phyloP scores from a whole-genome alignment of 169 alveolate genomes.

The Cryptosporidium baileyi region DNA sequence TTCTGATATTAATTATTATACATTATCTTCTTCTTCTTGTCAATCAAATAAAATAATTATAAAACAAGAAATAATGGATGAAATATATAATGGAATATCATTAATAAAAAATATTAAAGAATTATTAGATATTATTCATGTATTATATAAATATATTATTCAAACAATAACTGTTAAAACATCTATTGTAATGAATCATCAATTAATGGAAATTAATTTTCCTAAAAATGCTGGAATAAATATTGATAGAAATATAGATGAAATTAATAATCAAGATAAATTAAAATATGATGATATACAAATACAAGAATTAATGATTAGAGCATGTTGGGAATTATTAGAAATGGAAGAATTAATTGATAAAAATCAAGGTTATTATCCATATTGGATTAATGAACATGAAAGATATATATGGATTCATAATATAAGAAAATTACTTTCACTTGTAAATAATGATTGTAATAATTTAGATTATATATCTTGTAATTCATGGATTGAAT shows the following conservation, averaged over 20 bases:
- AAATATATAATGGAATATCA: conserved; percentile 59
- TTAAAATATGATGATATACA: not conserved
- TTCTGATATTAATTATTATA: not conserved
- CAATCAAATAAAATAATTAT: not conserved
- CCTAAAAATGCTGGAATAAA: conserved; percentile 39
- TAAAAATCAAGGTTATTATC: conserved; percentile 39
- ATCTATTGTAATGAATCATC: not conserved
- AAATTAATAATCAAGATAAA: not conserved
- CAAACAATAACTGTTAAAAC: not conserved
- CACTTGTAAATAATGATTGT: conserved; percentile 4
- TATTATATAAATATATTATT: conserved; percentile 1
- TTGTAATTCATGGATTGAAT: conserved; percentile 59
- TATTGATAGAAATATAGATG: not conserved
- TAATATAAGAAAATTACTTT: conserved; percentile 36
- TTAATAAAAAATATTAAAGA: conserved; percentile 2
- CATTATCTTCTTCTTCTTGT: not conserved
- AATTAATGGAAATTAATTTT: not conserved
- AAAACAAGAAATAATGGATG: conserved; percentile 44
- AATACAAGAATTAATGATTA: conserved; percentile 30
- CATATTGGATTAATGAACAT: conserved; percentile 45
- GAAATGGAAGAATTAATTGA: conserved; percentile 61
- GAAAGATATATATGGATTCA: conserved; percentile 65
- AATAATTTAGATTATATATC: conserved; percentile 39
- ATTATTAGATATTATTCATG: conserved; percentile 35
- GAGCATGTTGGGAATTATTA: conserved; percentile 37